phyloP scores from a whole-genome alignment of 768 basidiomycete genomes.

The Dendrothele bispora region DNA sequence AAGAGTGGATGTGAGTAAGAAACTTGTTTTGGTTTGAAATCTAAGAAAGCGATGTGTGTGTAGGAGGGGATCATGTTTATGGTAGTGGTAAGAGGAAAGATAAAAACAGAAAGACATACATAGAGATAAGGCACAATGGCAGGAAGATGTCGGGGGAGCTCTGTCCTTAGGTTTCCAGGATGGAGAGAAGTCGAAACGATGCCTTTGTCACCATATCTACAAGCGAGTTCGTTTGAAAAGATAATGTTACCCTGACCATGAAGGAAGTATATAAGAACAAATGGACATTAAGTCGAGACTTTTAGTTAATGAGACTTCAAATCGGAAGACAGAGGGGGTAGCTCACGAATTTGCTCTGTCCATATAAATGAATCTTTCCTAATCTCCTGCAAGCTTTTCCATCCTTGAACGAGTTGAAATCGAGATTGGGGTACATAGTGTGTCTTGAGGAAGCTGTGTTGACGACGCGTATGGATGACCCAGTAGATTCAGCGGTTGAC shows the following conservation, averaged over 20 bases:
- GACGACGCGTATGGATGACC: constrained; percentile 43
- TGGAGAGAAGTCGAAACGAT: constrained; percentile 44
- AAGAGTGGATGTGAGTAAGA: not conserved
- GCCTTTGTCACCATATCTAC: constrained; percentile 42
- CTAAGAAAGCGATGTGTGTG: too few species aligned
- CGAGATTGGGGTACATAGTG: not conserved
- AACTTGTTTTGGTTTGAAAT: too few species aligned
- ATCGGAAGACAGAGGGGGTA: not conserved
- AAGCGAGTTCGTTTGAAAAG: constrained; percentile 40
- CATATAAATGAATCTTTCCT: constrained; percentile 9
- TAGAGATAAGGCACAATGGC: not conserved
- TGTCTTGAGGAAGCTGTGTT: constrained; percentile 19
- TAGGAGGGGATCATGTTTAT: too few species aligned
- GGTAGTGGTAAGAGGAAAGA: too few species aligned
- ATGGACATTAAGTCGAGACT: not conserved
- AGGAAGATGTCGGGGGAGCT: constrained; percentile 7
- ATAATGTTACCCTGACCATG: constrained; percentile 47
- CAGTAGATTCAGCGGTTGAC: constrained; percentile 23
- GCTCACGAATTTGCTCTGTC: constrained; percentile 21
- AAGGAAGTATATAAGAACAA: not conserved
- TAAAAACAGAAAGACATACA: constrained; percentile 7
- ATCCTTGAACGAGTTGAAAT: constrained; percentile 23
- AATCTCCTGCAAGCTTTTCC: constrained; percentile 17
- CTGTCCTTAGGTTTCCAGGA: constrained; percentile 30
- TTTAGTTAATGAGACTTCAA: not conserved